Conservation (phyloP, 2,329 filamentous ascomycete genomes). For the Zasmidium cellare region DNA sequence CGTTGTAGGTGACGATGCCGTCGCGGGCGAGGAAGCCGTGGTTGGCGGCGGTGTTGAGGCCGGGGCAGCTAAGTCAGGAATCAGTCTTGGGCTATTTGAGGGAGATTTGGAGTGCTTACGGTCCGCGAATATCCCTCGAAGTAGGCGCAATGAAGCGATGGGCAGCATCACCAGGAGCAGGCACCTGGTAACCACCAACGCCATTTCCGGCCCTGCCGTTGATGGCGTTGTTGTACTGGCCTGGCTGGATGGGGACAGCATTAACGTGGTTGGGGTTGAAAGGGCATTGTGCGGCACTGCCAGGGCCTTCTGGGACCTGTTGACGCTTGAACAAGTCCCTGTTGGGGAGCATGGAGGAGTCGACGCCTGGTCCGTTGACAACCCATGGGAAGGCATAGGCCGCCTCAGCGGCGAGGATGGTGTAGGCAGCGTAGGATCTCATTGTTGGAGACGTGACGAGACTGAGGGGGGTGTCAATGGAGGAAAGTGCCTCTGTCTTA, state of each 20-base stretch:
- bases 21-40: constrained; percentile 45
- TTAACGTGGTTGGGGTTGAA: constrained; percentile 42
- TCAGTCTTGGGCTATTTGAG: neutral
- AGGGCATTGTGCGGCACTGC: constrained; percentile 35
- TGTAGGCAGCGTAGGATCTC: constrained; percentile 27
- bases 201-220: constrained; percentile 44
- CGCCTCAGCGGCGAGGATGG: constrained; percentile 23
- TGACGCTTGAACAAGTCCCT: constrained; percentile 26
- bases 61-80: constrained; percentile 7
- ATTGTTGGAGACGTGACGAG: constrained; percentile 15
- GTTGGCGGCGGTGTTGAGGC: constrained; percentile 43
- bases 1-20: constrained; percentile 41
- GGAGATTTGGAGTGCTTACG: constrained; percentile 6
- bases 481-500: neutral
- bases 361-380: constrained; percentile 37
- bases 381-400: constrained; percentile 44
- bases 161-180: constrained; percentile 43
- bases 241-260: constrained; percentile 36
- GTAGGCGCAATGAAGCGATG: constrained; percentile 40
- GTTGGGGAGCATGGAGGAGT: constrained; percentile 34
- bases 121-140: constrained; percentile 43
- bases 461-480: neutral
- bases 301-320: constrained; percentile 31
- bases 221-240: constrained; percentile 45
- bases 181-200: constrained; percentile 46